Percentiles rank a stretch among this genome's conserved stretches.
phyloP scores from a whole-genome alignment of 2,329 filamentous ascomycete species.

The Nothomitra cinnamomea region DNA sequence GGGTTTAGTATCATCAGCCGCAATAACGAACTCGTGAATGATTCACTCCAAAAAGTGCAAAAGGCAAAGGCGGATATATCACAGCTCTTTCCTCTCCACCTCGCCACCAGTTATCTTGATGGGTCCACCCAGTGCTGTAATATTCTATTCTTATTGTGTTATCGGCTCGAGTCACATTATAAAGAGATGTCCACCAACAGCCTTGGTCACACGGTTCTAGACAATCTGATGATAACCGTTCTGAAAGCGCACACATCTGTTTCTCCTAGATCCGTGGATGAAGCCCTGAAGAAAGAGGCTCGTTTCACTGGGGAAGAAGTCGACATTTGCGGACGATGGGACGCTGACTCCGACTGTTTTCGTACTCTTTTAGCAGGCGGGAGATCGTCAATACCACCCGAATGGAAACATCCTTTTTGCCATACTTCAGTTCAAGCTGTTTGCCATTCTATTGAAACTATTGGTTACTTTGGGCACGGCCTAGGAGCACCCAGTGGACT shows the following conservation, averaged over 20 bases:
- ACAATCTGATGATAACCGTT: slow-evolving; percentile 23
- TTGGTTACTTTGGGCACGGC: slow-evolving; percentile 8
- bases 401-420: slow-evolving; percentile 30
- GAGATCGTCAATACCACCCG: slow-evolving; percentile 15
- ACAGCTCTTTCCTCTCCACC: slow-evolving; percentile 19
- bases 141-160: slow-evolving; percentile 7
- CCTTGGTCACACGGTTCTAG: slow-evolving; percentile 23
- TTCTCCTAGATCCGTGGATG: slow-evolving; percentile 16
- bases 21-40: slow-evolving; percentile 10
- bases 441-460: slow-evolving; percentile 19
- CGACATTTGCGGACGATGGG: slow-evolving; percentile 28
- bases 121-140: slow-evolving; percentile 21
- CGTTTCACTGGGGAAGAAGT: slow-evolving; percentile 24
- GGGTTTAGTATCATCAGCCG: slow-evolving; percentile 17
- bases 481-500: slow-evolving; percentile 17
- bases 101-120: slow-evolving; percentile 22
- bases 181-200: slow-evolving; percentile 13
- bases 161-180: neutral
- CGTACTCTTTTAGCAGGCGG: slow-evolving; percentile 18
- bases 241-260: slow-evolving; percentile 21
- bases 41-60: slow-evolving; percentile 5
- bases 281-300: slow-evolving; percentile 12
- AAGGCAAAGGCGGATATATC: slow-evolving; percentile 10
- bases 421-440: slow-evolving; percentile 25
- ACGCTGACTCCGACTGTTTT: slow-evolving; percentile 22